phyloP scores from a whole-genome alignment of 331 rosid species.

The Ulmus americana region DNA sequence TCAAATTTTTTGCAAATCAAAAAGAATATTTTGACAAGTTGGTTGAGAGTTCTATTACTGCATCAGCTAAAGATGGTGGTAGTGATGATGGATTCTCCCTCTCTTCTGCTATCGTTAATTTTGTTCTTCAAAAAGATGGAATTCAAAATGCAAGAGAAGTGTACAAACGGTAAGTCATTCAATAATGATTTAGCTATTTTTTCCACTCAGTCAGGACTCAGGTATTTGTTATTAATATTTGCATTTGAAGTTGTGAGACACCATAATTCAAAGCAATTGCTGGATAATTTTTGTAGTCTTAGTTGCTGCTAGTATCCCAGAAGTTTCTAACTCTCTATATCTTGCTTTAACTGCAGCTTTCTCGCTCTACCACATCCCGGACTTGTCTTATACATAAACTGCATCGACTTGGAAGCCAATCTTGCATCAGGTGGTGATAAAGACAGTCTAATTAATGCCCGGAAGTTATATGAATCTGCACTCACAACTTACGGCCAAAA shows the following conservation, averaged over 20 bases:
- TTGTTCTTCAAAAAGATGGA: conserved; percentile 71
- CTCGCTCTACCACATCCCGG: conserved; percentile 78
- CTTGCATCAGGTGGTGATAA: conserved; percentile 63
- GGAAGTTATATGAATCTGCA: conserved; percentile 71
- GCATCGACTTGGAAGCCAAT: conserved; percentile 75
- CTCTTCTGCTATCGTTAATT: conserved; percentile 56
- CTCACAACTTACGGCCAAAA: conserved; percentile 59
- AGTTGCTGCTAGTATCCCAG: background rate
- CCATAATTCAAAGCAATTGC: background rate
- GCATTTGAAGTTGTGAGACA: background rate
- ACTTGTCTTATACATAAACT: conserved; percentile 50
- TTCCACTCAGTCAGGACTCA: no score
- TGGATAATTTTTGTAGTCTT: background rate
- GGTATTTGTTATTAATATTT: background rate
- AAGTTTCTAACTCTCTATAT: background rate
- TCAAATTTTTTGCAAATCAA: conserved; percentile 54
- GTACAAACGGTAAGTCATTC: conserved; percentile 58
- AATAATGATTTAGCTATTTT: background rate
- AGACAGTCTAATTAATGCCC: conserved; percentile 54
- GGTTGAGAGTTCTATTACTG: conserved; percentile 55
- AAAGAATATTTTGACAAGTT: conserved; percentile 55
- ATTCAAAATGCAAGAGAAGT: conserved; percentile 58
- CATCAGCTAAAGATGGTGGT: conserved; percentile 61
- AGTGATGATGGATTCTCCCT: conserved; percentile 76
- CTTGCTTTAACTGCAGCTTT: conserved; percentile 52